These are phyloP conservation scores for Didymosphaeria variabile DNA, from an alignment of 2,329 filamentous ascomycete genomes.

Conservation along the genomic window DNA sequence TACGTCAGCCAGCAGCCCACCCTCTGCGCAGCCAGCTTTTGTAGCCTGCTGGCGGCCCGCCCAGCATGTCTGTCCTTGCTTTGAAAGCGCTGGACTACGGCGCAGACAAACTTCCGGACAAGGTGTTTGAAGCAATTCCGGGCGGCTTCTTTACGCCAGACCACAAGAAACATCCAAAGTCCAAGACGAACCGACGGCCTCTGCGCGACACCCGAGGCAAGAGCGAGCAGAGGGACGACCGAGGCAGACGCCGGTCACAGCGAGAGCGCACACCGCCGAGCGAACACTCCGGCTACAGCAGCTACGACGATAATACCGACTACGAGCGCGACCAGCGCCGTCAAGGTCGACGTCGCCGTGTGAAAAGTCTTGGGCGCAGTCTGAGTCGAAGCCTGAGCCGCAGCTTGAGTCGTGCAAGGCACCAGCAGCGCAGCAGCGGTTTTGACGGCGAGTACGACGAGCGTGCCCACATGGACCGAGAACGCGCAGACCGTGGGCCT, in stretches of 20 bases:
- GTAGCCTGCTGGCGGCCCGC: constrained; percentile 22
- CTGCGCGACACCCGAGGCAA: constrained; percentile 28
- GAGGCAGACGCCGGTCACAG: constrained; percentile 27
- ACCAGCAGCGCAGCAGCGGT: constrained; percentile 33
- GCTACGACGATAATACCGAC: constrained; percentile 43
- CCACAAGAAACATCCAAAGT: constrained; percentile 29
- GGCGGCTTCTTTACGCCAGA: constrained; percentile 50
- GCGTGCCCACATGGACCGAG: constrained; percentile 36
- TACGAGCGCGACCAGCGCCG: constrained; percentile 39
- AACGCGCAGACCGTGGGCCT: constrained; percentile 31
- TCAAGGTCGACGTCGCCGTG: constrained; percentile 34
- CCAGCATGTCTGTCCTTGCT: constrained; percentile 46
- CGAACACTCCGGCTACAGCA: constrained; percentile 41
- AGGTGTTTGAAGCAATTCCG: constrained; percentile 48
- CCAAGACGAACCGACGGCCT: constrained; percentile 30
- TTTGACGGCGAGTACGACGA: constrained; percentile 37
- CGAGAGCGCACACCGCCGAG: constrained; percentile 38
- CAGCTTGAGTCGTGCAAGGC: constrained; percentile 41
- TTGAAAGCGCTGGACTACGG: constrained; percentile 51
- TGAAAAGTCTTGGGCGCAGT: constrained; percentile 37
- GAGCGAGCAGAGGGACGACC: constrained; percentile 28
- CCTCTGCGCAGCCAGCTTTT: constrained; percentile 32
- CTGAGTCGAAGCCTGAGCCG: constrained; percentile 30
- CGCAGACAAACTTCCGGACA: constrained; percentile 51
- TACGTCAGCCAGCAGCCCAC: constrained; percentile 43